Conservation (phyloP, 352 stramenopile genomes). For the Globisporangium mamillatum region DNA sequence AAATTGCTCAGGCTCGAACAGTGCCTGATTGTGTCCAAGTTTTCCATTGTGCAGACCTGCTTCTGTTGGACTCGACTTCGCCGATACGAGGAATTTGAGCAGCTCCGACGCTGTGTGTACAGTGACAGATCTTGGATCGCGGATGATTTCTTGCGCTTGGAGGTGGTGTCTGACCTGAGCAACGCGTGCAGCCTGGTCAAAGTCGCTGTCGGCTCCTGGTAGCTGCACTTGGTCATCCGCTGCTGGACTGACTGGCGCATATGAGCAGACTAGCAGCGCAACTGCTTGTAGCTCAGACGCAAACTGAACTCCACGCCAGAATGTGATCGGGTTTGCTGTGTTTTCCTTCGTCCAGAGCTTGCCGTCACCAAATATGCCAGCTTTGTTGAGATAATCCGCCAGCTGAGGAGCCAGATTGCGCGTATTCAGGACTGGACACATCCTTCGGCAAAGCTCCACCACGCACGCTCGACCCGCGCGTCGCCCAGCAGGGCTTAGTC, state of each 20-base stretch:
- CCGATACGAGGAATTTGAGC: constrained; percentile 8
- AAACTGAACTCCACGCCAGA: constrained; percentile 14
- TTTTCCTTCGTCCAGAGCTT: constrained; percentile 1
- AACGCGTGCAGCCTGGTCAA: constrained; percentile 1
- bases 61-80: background rate
- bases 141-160: background rate
- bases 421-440: background rate
- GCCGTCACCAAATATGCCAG: background rate
- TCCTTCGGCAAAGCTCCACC: background rate
- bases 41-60: background rate
- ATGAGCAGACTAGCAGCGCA: constrained; percentile 17
- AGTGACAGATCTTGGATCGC: background rate
- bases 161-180: constrained; percentile 17
- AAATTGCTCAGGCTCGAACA: constrained; percentile 6
- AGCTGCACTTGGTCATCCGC: background rate
- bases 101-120: background rate
- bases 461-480: constrained; percentile 9
- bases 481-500: constrained; percentile 7
- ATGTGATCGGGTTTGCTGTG: constrained; percentile 5
- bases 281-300: constrained; percentile 15
- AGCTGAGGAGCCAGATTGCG: constrained; percentile 10
- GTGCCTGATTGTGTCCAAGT: background rate
- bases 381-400: constrained; percentile 3
- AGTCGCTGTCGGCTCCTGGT: background rate
- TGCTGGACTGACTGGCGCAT: constrained; percentile 8